Percentiles rank a stretch among this genome's conserved stretches.
These are phyloP conservation scores for Rosa chinensis DNA, from an alignment of 306 rosid genomes.

Conservation along the genomic window DNA sequence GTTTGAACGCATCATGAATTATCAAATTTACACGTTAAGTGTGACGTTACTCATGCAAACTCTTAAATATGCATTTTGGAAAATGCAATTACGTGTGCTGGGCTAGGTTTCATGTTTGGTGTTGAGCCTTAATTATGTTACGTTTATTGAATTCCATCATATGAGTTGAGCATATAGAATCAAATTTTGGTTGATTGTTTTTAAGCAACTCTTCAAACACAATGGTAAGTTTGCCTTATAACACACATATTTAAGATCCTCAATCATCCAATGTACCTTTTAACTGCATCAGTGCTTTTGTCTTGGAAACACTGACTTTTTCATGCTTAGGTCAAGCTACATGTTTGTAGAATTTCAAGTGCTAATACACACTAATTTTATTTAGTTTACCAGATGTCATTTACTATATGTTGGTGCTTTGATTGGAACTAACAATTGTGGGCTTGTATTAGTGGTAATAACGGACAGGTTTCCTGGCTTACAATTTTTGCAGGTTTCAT, in stretches of 20 bases:
- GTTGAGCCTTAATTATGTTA: neutral
- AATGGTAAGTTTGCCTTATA: neutral
- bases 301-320: neutral
- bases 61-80: neutral
- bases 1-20: neutral
- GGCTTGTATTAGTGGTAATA: neutral
- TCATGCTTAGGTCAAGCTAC: neutral
- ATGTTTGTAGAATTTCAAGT: neutral
- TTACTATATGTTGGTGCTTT: neutral
- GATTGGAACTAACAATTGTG: neutral
- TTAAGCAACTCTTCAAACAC: neutral
- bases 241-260: neutral
- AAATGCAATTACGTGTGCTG: neutral
- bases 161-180: neutral
- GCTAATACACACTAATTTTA: neutral
- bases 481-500: conserved; percentile 53
- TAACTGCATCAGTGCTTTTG: neutral
- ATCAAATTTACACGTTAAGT: no score
- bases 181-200: neutral
- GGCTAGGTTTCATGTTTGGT: neutral
- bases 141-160: neutral
- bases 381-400: neutral
- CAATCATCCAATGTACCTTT: neutral
- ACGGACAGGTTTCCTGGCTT: conserved; percentile 14
- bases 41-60: neutral